Percentiles rank a stretch among this genome's conserved stretches.
Conservation (phyloP, 495 filamentous ascomycete species). For the Penicillium coprophilum region DNA sequence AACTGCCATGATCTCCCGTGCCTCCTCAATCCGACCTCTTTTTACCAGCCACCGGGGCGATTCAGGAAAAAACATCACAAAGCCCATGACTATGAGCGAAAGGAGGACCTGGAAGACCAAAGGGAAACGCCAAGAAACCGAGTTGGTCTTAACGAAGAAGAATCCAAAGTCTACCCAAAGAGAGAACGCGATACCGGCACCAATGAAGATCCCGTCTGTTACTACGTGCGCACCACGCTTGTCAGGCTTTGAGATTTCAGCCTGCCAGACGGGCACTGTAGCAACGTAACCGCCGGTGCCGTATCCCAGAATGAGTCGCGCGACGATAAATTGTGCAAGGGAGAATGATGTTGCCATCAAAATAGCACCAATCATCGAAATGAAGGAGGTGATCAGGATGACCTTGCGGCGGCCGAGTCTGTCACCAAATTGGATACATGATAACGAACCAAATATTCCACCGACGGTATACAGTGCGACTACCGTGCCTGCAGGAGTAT, state of each 20-base stretch:
- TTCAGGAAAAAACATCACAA: conserved; percentile 55
- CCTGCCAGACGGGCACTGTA: conserved; percentile 64
- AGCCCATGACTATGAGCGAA: conserved; percentile 49
- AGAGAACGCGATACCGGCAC: conserved; percentile 63
- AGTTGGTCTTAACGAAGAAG: conserved; percentile 48
- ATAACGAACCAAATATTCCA: conserved; percentile 36
- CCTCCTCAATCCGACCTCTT: conserved; percentile 51
- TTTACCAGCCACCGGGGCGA: conserved; percentile 61
- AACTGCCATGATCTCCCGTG: conserved; percentile 49
- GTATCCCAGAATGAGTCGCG: conserved; percentile 57
- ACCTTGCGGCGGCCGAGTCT: conserved; percentile 32
- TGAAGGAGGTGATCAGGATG: conserved; percentile 33
- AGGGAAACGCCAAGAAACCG: conserved; percentile 62
- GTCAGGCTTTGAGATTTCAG: conserved; percentile 59
- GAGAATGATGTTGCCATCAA: conserved; percentile 44
- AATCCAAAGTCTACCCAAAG: conserved; percentile 67
- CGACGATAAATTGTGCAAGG: conserved; percentile 41
- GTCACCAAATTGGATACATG: conserved; percentile 36
- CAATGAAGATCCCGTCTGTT: conserved; percentile 65
- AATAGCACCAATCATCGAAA: conserved; percentile 41
- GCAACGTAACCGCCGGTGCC: conserved; percentile 65
- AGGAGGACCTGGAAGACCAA: conserved; percentile 64
- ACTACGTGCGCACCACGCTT: conserved; percentile 63
- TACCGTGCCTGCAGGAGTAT: conserved; percentile 29
- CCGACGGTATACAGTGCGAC: conserved; percentile 38